Evolutionary conservation across 2,329 filamentous ascomycete genomes (phyloP).

Genomic region (Sarocladium kiliense): DNA sequence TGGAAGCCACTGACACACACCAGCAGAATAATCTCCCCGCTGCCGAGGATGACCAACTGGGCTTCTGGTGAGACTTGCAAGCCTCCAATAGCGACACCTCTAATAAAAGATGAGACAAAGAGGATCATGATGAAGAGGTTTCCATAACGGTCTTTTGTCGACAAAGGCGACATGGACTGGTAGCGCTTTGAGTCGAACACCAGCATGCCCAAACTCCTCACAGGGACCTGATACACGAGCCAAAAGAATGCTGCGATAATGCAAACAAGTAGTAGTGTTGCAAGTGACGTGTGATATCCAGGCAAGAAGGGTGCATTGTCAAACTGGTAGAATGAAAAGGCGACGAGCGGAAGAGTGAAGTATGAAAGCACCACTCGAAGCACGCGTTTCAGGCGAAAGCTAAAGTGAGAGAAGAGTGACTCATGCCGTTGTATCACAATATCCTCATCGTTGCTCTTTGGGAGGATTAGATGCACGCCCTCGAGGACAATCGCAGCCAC

Average conservation of each 20-base stretch:
- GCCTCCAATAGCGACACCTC: conserved; percentile 63
- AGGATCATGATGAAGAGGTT: conserved; percentile 61
- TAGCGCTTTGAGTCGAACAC: conserved; percentile 58
- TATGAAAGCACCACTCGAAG: conserved; percentile 30
- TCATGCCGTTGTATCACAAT: not conserved
- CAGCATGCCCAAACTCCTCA: conserved; percentile 23
- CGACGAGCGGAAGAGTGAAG: conserved; percentile 66
- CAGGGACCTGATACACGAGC: conserved; percentile 20
- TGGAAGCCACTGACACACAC: conserved; percentile 22
- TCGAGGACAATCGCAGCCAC: conserved; percentile 53
- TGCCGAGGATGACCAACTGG: conserved; percentile 62
- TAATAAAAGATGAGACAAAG: conserved; percentile 57
- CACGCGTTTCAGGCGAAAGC: not conserved
- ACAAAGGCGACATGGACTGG: conserved; percentile 40
- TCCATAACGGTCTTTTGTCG: conserved; percentile 34
- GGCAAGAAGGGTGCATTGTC: conserved; percentile 14
- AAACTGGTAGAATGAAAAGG: conserved; percentile 32
- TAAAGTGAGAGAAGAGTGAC: not conserved
- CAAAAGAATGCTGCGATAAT: conserved; percentile 22
- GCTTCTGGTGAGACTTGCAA: conserved; percentile 52
- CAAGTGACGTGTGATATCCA: conserved; percentile 28
- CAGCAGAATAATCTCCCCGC: conserved; percentile 64
- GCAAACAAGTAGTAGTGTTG: conserved; percentile 15
- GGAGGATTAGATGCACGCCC: not conserved
- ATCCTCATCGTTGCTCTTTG: not conserved